These are phyloP conservation scores for Ophiostoma sp. DNA, from an alignment of 2,329 filamentous ascomycete genomes.

Conservation along the genomic window DNA sequence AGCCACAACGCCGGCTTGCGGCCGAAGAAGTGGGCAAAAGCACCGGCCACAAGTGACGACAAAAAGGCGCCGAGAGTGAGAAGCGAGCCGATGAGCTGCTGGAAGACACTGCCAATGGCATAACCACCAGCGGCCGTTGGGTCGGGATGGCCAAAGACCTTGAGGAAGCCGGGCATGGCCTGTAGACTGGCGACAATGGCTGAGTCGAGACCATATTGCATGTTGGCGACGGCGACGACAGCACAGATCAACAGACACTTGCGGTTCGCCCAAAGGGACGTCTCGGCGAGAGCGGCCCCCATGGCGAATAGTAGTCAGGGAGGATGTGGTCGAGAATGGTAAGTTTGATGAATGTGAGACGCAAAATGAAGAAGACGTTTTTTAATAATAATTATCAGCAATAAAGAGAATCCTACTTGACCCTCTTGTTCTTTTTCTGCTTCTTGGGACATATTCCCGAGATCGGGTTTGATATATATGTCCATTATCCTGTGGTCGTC, in stretches of 20 bases:
- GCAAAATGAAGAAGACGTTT: neutral
- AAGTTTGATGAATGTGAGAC: neutral
- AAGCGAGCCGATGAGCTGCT: slow-evolving; percentile 54
- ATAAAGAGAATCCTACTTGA: neutral
- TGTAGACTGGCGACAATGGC: slow-evolving; percentile 48
- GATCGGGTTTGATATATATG: neutral
- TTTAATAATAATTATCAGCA: neutral
- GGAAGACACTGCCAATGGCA: slow-evolving; percentile 49
- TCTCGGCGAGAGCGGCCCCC: slow-evolving; percentile 22
- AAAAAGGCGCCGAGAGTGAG: slow-evolving; percentile 53
- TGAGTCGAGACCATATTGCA: slow-evolving; percentile 55
- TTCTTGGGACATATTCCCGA: neutral
- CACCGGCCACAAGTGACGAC: slow-evolving; percentile 49
- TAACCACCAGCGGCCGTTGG: slow-evolving; percentile 40
- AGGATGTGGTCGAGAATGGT: neutral
- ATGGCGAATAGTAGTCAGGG: neutral
- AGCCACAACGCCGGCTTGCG: slow-evolving; percentile 49
- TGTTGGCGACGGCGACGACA: slow-evolving; percentile 49
- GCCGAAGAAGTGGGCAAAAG: slow-evolving; percentile 50
- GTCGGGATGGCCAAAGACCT: slow-evolving; percentile 52
- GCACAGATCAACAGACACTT: slow-evolving; percentile 51
- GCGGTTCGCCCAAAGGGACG: slow-evolving; percentile 31
- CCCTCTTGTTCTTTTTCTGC: neutral
- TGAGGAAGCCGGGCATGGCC: slow-evolving; percentile 53
- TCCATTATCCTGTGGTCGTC: no score